Base-by-base conservation (phyloP, 768 basidiomycete genomes). In the Tephrocybe sp. region DNA sequence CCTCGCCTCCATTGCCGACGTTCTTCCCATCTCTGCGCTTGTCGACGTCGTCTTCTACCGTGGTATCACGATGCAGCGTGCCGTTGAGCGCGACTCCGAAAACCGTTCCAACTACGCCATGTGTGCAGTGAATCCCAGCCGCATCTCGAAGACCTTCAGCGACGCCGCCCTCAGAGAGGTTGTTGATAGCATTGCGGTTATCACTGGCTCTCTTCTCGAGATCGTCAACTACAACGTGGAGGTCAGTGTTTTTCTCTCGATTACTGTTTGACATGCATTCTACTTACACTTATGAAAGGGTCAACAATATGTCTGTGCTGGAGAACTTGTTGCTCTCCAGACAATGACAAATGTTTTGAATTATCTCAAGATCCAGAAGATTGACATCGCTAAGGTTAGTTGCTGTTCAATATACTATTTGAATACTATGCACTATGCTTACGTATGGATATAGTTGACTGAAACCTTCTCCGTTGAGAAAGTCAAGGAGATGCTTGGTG, bases 41-140 rank as follows among this genome's bases (percentile, higher is more conserved):
- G 92, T 95, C 61, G 97, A 99, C 58, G 92, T 99, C 62, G 96
- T 99, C 22, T 99, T 99, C 80, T 99, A 98, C 70, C 92, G 97
- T 66, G 97, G 97, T 60, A 95, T 99, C 64, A 99, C 97, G 28
- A 99, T 98, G 97, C 97, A 98, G 64, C 92, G 97, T 19, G 97
- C 97, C 22, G 97, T 99, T 50, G 93, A 97, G 69, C 92, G 97
- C 26, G 97, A 99, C 64, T 76, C 87, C 1, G 76, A 89, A 49
- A 95, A 95, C 62, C 83, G 97, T 30, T 96, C 92, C 21, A 93
- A 95, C 65, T 99, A 98, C 60, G 95, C 93, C 8, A 98, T 99
- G 97, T 95, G 94, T 68, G 96, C 97, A n/a, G 90, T 97, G 59
- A 98, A 99, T 68, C 96, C 96, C 3, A 87, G 92, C 59, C 88